A percentile compares a stretch with the other conserved stretches of the same genome.
Evolutionary conservation across 169 alveolate species (phyloP).

Genomic region (Plasmodium knowlesi): DNA sequence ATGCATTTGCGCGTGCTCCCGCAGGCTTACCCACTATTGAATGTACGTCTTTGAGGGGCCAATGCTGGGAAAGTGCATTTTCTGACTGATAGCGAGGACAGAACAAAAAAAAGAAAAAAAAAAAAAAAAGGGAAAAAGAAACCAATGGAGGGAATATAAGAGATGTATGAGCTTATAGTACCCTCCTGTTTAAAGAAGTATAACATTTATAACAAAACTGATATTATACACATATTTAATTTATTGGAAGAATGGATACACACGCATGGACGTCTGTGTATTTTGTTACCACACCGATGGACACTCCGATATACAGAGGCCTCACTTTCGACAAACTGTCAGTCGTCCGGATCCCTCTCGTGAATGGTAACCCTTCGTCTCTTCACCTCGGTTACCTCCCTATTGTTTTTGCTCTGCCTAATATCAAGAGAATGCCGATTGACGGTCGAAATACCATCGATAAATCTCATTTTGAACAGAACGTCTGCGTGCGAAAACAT

Average conservation of each 20-base stretch:
- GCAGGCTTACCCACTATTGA: not conserved
- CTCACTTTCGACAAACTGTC: not conserved
- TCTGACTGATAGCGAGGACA: too few species aligned
- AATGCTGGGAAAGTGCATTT: not conserved
- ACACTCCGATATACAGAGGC: not conserved
- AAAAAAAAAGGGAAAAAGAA: not conserved
- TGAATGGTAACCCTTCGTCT: constrained; percentile 58
- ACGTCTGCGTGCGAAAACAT: constrained; percentile 98
- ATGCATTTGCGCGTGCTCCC: not conserved
- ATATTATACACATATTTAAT: too few species aligned
- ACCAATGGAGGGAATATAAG: too few species aligned
- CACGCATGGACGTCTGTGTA: not conserved
- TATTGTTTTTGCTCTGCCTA: constrained; percentile 10
- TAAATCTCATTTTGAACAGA: constrained; percentile 93
- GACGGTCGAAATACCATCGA: constrained; percentile 92
- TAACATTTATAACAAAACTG: too few species aligned
- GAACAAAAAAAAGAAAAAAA: not conserved
- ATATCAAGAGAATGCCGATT: constrained; percentile 79
- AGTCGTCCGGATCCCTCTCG: constrained; percentile 62
- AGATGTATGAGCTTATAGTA: too few species aligned
- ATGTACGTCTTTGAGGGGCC: not conserved
- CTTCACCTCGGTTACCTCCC: constrained; percentile 32
- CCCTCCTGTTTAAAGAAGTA: too few species aligned
- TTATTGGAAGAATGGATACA: not conserved
- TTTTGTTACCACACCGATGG: not conserved